Evolutionary conservation across 805 yeast genomes (phyloP), one percentile per base, ranked within the genome.

Genomic region (Barnettozyma pratensis): DNA sequence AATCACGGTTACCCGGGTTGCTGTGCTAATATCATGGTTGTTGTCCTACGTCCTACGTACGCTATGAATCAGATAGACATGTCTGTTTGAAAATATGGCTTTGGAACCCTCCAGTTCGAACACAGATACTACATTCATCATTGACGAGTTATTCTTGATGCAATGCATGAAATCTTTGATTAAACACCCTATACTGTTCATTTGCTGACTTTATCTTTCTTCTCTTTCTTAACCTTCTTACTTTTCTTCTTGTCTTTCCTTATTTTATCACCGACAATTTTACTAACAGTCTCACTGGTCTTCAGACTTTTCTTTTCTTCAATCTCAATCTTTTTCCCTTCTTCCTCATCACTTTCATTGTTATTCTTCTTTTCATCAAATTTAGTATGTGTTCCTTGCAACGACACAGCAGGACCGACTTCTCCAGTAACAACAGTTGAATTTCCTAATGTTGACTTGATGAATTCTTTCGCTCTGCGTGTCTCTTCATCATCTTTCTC

Each of bases 301-400:
- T 31, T 31, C 8, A 31, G 8, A 31, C 2, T 31, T 11, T 31
- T 31, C 11, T 8, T 8, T 31, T 45, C 41, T 28, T 32, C 39
- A 11, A 9, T 14, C 29, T 8, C 28, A 8, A 10, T 29, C 5
- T 34, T 31, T 39, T 36, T 45, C 42, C 48, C 43, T 42, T 52
- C 41, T 27, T 31, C 29, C 29, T 40, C 38, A 19, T 41, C 41
- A 26, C 39, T 39, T 28, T 52, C 46, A 32, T 52, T 54, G 14
- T 48, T 46, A n/a, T 49, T 42, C 28, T 50, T 44, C 28, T 49
- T 50, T 19, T 65, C 69, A 4, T 58, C 61, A 54, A 80, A 80
- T 51, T 69, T 76, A 1, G 77, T 79, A 54, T 80, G 85, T 42
- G 68, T 76, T 0, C 81, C 81, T 54, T 75, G 67, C 52, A 80